Evolutionary conservation across 192 early-diverging fungal genomes (phyloP), one percentile per base, ranked within the genome.

Genomic region (Phlyctochytrium bullatum): DNA sequence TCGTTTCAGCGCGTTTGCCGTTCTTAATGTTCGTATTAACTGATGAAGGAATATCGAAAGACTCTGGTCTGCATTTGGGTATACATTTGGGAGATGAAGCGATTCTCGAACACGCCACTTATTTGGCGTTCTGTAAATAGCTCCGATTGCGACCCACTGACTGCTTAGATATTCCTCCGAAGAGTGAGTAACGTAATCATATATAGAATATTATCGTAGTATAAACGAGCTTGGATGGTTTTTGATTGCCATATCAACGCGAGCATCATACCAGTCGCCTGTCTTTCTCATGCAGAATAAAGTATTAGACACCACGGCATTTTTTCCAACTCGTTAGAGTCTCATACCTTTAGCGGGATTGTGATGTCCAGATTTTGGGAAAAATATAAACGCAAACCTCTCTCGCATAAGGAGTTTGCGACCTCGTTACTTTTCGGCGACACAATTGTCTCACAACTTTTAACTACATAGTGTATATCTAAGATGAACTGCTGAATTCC

Each of bases 401-500:
- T 68, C 58, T 83, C 84, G 66, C 84, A 86, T 1, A 86, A 52
- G 16, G 36, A 29, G 66, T 86, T 84, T 16, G 82, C 79, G 2
- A 61, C 31, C 14, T 80, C 64, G 61, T 70, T 80, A 14, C 74
- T 62, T 2, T 61, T 23, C 33, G 77, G 71, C 23, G 69, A 72
- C 17, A 86, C 68, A 36, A 79, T 59, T 33, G 36, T 50, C 35
- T 80, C 77, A 16, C 62, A 64, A 3, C 73, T 66, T 20, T 70
- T 72, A 16, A 86, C 54, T 27, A 85, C 73, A 56, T 80, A 84
- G 62, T 86, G 79, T 14, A 86, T 82, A 64, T 86, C 84, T 20
- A 86, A 67, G 33, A 86, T 75, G 56, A 86, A 73, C 58, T 77
- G 73, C 54, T 86, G 84, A 2, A 86, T 81, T 34, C 84, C 82